phyloP scores from a whole-genome alignment of 768 basidiomycete species.

The Tulasnella sp. region DNA sequence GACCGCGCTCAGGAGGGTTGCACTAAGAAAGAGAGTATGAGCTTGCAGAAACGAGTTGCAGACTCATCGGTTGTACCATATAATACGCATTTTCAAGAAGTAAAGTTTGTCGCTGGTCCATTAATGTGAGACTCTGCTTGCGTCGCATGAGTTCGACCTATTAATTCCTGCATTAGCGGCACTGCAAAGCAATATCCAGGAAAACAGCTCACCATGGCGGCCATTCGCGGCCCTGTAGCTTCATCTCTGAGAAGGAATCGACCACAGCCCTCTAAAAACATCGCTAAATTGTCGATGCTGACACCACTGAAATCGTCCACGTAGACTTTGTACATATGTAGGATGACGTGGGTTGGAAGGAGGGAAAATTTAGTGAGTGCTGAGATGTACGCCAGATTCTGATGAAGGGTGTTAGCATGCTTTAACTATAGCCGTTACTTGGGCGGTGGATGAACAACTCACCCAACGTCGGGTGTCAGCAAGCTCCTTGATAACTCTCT shows the following conservation, averaged over 20 bases:
- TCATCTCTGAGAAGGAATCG: slow-evolving; percentile 83
- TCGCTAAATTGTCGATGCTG: slow-evolving; percentile 88
- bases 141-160: slow-evolving; percentile 91
- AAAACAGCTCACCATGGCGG: slow-evolving; percentile 60
- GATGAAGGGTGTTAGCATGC: neutral
- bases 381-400: slow-evolving; percentile 85
- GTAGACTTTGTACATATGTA: slow-evolving; percentile 96
- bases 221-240: slow-evolving; percentile 77
- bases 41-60: neutral
- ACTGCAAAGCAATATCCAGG: neutral
- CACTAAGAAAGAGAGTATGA: slow-evolving; percentile 47
- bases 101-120: slow-evolving; percentile 83
- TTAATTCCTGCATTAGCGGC: neutral
- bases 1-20: slow-evolving; percentile 91
- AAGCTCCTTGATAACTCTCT: slow-evolving; percentile 84
- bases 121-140: slow-evolving; percentile 87
- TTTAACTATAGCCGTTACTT: neutral
- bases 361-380: slow-evolving; percentile 94
- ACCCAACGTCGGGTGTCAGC: slow-evolving; percentile 52
- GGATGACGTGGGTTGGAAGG: slow-evolving; percentile 81
- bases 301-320: slow-evolving; percentile 88
- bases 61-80: slow-evolving; percentile 46
- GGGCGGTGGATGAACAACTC: slow-evolving; percentile 21
- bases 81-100: slow-evolving; percentile 97
- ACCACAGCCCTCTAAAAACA: slow-evolving; percentile 89